phyloP scores from a whole-genome alignment of 2,329 filamentous ascomycete genomes.

The Arthrobotrys sphaeroides region DNA sequence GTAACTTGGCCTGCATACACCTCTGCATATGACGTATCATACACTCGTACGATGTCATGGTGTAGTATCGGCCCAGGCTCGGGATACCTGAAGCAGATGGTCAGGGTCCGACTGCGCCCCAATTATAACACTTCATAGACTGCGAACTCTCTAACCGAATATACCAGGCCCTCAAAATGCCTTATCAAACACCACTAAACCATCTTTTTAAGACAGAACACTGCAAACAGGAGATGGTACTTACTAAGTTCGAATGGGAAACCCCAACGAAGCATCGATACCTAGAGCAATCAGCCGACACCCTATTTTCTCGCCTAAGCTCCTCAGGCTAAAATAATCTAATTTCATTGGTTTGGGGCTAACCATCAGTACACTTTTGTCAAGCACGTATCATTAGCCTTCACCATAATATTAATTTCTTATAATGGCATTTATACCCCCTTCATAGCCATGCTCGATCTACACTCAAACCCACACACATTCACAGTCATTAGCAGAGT shows the following conservation, averaged over 20 bases:
- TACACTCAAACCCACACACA: neutral
- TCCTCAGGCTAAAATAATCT: neutral
- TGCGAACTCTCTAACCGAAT: too few relatives aligned
- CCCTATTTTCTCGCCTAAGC: neutral
- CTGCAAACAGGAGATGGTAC: neutral
- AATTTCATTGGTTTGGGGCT: constrained; percentile 3
- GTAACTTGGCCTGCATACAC: too few relatives aligned
- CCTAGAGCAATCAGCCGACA: neutral
- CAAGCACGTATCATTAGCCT: neutral
- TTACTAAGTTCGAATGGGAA: neutral
- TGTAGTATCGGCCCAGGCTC: neutral
- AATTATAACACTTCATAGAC: neutral
- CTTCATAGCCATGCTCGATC: neutral
- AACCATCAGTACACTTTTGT: neutral
- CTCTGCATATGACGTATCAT: too few relatives aligned
- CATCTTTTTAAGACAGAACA: neutral
- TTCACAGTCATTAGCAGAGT: neutral
- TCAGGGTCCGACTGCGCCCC: neutral
- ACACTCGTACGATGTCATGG: neutral
- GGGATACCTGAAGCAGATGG: neutral
- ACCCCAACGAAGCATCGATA: neutral
- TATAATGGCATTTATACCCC: neutral
- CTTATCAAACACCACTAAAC: neutral
- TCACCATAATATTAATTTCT: neutral
- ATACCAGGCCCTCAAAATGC: neutral